Base-by-base conservation (phyloP, 257 asterid species). In the Catharanthus roseus region DNA sequence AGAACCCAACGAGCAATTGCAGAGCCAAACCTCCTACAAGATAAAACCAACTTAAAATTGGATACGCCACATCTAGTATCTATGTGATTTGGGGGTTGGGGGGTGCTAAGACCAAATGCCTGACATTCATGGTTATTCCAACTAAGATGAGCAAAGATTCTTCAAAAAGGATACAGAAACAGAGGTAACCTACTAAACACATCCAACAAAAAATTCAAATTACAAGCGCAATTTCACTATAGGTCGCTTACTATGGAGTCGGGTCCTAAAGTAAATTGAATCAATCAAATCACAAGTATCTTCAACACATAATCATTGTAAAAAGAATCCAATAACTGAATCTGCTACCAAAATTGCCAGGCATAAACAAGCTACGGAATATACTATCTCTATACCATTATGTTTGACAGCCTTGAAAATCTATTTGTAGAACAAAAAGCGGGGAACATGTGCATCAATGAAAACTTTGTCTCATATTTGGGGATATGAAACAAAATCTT, bases 1-100 rank as follows among this genome's bases (percentile, higher is more conserved):
- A 93, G 84, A 74, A 69, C 77, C 84, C 89, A 77, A 75, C 80
- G 79, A 72, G 95, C 89, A 77, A 93, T 85, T 74, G 85, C 85
- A 80, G 60, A 81, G 53, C 86, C 88, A 80, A 89, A 79, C 74
- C 81, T 82, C 91, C 98, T 93, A 79, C 67, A 77, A 68, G 42
- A 66, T n/a, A 39, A 64, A 21, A 74, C 51, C 29, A 68, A 53
- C 49, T 68, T 16, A 57, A 41, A 68, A 60, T 65, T 72, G 28
- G 26, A 26, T 45, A 33, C 45, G 34, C 44, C 23, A 31, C 66
- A 18, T 36, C 18, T 33, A 18, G 16, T 67, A 44, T 49, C 6
- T 61, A 61, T 6, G 34, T 23, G 8, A 18, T 18, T 39, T 10
- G n/a, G n/a, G n/a, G n/a, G n/a, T n/a, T n/a, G n/a, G n/a, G n/a